These are phyloP conservation scores for Aspergillus fumigatiaffinis DNA, from an alignment of 2,329 filamentous ascomycete species.

Conservation along the genomic window DNA sequence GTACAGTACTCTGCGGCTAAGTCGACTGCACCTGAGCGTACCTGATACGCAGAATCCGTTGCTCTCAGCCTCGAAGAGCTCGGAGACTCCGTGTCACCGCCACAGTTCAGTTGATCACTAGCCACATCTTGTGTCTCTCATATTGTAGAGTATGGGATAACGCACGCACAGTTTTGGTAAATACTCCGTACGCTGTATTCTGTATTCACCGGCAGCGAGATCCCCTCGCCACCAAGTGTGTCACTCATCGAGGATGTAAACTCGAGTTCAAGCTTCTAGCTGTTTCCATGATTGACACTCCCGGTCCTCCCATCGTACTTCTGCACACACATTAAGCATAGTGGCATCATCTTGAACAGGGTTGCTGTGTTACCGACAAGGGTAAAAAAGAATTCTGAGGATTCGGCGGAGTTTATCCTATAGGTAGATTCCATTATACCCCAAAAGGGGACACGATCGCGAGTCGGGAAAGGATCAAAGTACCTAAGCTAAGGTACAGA, in stretches of 20 bases:
- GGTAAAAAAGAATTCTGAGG: neutral
- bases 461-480: neutral
- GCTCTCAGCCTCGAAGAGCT: neutral
- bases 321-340: neutral
- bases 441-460: neutral
- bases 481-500: constrained; percentile 5
- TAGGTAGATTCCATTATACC: neutral
- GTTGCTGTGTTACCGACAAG: neutral
- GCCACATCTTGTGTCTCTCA: too few species aligned
- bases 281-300: neutral
- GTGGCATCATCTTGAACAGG: neutral
- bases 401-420: neutral
- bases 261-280: neutral
- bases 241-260: neutral
- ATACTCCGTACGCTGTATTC: neutral
- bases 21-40: neutral
- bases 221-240: neutral
- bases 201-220: too few species aligned
- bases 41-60: neutral
- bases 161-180: neutral
- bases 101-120: neutral
- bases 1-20: neutral
- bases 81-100: constrained; percentile 6
- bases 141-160: too few species aligned
- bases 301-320: neutral